Conservation (phyloP, 2,329 filamentous ascomycete species). For the Exophiala mesophila region DNA sequence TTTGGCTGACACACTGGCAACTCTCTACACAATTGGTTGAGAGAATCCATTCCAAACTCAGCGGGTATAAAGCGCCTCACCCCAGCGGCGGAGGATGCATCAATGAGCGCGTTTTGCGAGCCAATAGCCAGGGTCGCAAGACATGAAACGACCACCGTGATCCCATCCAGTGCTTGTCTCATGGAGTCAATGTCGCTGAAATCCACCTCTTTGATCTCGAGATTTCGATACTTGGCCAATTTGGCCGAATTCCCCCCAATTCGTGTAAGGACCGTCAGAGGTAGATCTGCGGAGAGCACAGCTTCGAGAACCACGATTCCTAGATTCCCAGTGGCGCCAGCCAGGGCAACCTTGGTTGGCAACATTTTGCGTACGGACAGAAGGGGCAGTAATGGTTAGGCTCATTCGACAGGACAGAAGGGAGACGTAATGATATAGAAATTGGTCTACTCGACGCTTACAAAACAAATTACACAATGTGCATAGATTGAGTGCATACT, state of each 20-base stretch:
- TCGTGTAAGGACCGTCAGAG: slow-evolving; percentile 11
- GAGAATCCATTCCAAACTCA: slow-evolving; percentile 28
- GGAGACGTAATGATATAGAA: too few relatives aligned
- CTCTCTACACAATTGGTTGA: not conserved
- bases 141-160: slow-evolving; percentile 12
- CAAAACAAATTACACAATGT: too few relatives aligned
- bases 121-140: slow-evolving; percentile 9
- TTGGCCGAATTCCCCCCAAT: slow-evolving; percentile 5
- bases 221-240: slow-evolving; percentile 3
- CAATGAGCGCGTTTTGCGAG: slow-evolving; percentile 22
- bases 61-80: slow-evolving; percentile 31
- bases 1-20: slow-evolving; percentile 27
- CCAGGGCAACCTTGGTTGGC: slow-evolving; percentile 4
- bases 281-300: slow-evolving; percentile 3
- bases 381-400: too few relatives aligned
- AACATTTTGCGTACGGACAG: too few relatives aligned
- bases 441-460: too few relatives aligned
- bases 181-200: slow-evolving; percentile 11
- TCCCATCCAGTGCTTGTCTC: slow-evolving; percentile 6
- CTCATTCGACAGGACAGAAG: too few relatives aligned
- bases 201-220: slow-evolving; percentile 11
- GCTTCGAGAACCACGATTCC: slow-evolving; percentile 28
- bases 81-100: slow-evolving; percentile 27
- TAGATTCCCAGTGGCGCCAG: slow-evolving; percentile 29
- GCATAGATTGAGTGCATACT: too few relatives aligned